phyloP scores from a whole-genome alignment of 1,139 yeast species.

The Lodderomyces metapsilosis region DNA sequence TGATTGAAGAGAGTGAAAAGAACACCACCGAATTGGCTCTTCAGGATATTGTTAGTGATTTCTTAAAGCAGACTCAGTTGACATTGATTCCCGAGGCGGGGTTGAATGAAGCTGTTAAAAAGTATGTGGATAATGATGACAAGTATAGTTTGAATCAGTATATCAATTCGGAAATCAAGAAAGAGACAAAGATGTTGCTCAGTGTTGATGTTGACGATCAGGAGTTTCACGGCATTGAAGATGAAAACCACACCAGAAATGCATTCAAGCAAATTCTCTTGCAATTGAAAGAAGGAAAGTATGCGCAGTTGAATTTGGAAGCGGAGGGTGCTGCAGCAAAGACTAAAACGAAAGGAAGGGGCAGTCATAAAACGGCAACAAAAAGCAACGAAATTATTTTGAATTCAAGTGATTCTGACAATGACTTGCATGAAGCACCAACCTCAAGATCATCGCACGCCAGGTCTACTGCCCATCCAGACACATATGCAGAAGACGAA shows the following conservation, averaged over 20 bases:
- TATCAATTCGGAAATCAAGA: slow-evolving; percentile 63
- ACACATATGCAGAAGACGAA: slow-evolving; percentile 10
- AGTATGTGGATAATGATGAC: slow-evolving; percentile 80
- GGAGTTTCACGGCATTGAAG: slow-evolving; percentile 25
- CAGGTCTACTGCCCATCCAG: slow-evolving; percentile 1
- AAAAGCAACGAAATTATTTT: neutral
- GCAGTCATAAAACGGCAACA: neutral
- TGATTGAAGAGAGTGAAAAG: slow-evolving; percentile 19
- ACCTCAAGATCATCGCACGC: neutral
- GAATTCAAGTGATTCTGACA: neutral
- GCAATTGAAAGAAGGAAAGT: slow-evolving; percentile 22
- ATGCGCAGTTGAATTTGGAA: slow-evolving; percentile 6
- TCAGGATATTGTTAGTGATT: slow-evolving; percentile 47
- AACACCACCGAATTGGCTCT: slow-evolving; percentile 19
- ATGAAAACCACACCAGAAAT: slow-evolving; percentile 25
- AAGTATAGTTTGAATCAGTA: slow-evolving; percentile 66
- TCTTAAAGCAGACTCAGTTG: slow-evolving; percentile 60
- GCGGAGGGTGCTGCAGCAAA: neutral
- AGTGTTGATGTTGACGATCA: slow-evolving; percentile 38
- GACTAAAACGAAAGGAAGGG: slow-evolving; percentile 4
- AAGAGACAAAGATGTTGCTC: slow-evolving; percentile 59
- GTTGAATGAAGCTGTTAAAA: slow-evolving; percentile 68
- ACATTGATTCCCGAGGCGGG: slow-evolving; percentile 76
- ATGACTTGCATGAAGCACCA: neutral
- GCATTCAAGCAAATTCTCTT: slow-evolving; percentile 30